Percentiles rank a stretch among this genome's conserved stretches.
Evolutionary conservation across 495 filamentous ascomycete species (phyloP).

Genomic region (Penicillium pancosmium): DNA sequence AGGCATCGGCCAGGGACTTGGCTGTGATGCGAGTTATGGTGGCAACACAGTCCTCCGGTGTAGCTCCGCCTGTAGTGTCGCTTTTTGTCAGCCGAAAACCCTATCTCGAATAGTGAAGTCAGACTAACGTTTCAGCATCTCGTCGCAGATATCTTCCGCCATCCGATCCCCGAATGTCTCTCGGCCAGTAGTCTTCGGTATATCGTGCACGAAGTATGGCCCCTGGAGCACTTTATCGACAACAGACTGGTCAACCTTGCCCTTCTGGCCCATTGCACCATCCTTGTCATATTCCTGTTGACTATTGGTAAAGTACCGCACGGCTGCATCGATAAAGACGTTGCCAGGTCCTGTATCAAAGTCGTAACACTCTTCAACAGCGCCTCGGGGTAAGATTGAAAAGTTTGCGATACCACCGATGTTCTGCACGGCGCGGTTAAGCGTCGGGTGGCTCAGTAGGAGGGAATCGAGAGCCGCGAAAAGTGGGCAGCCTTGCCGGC

Average conservation of each 20-base stretch:
- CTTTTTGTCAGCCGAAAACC: too few relatives aligned
- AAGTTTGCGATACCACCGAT: too few relatives aligned
- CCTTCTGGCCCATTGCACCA: constrained; percentile 40
- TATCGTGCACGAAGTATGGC: constrained; percentile 43
- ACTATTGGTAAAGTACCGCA: background rate
- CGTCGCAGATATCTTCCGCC: constrained; percentile 42
- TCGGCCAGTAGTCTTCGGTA: constrained; percentile 55
- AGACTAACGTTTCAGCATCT: constrained; percentile 20
- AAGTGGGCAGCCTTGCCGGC: too few relatives aligned
- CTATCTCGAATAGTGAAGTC: too few relatives aligned
- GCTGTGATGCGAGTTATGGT: constrained; percentile 56
- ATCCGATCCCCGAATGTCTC: constrained; percentile 55
- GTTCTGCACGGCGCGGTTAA: too few relatives aligned
- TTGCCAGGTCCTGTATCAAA: too few relatives aligned
- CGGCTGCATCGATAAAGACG: too few relatives aligned
- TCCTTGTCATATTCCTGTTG: constrained; percentile 32
- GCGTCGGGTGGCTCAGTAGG: too few relatives aligned
- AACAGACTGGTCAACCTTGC: constrained; percentile 46
- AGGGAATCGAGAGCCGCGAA: too few relatives aligned
- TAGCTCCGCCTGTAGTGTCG: constrained; percentile 24
- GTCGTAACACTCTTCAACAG: too few relatives aligned
- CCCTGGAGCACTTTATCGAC: constrained; percentile 45
- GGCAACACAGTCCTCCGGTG: constrained; percentile 48
- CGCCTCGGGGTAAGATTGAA: too few relatives aligned
- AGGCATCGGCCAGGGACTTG: constrained; percentile 44